These are phyloP conservation scores for Penicillium brasilianum DNA, from an alignment of 2,329 filamentous ascomycete species.

Conservation along the genomic window DNA sequence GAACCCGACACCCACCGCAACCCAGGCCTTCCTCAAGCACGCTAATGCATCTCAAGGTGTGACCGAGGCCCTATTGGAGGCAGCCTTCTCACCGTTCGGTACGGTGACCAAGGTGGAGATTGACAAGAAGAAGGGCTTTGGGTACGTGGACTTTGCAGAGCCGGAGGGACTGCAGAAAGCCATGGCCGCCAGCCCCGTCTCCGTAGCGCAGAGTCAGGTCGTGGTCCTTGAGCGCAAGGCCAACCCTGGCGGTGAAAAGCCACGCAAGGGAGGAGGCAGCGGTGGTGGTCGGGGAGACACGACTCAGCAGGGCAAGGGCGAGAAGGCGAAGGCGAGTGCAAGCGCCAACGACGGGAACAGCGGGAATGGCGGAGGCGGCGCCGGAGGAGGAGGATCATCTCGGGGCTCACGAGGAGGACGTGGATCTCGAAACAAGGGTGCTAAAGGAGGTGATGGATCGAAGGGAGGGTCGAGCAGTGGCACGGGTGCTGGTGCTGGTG, in stretches of 20 bases:
- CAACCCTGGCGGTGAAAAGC: slow-evolving; percentile 40
- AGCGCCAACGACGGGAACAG: slow-evolving; percentile 7
- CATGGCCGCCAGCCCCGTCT: slow-evolving; percentile 77
- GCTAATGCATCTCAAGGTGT: slow-evolving; percentile 90
- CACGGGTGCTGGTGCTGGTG: neutral
- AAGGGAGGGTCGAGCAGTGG: slow-evolving; percentile 18
- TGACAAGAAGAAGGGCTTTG: slow-evolving; percentile 92
- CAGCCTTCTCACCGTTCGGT: slow-evolving; percentile 76
- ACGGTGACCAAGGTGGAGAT: slow-evolving; percentile 81
- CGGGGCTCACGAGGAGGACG: slow-evolving; percentile 32
- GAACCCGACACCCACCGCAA: slow-evolving; percentile 36
- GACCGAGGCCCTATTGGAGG: slow-evolving; percentile 77
- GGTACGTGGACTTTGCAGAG: slow-evolving; percentile 86
- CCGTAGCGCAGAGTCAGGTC: slow-evolving; percentile 82
- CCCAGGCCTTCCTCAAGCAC: slow-evolving; percentile 74
- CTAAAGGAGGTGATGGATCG: slow-evolving; percentile 12
- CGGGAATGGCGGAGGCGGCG: slow-evolving; percentile 2
- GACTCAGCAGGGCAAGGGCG: slow-evolving; percentile 19
- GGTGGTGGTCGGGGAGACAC: slow-evolving; percentile 32
- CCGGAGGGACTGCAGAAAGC: slow-evolving; percentile 75
- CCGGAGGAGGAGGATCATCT: slow-evolving; percentile 18
- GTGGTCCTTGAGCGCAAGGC: slow-evolving; percentile 73
- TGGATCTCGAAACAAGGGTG: slow-evolving; percentile 28
- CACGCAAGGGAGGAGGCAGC: slow-evolving; percentile 34
- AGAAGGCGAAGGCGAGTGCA: slow-evolving; percentile 19